Conservation (phyloP, 352 stramenopile species). For the Thalassiosira mediterranea region DNA sequence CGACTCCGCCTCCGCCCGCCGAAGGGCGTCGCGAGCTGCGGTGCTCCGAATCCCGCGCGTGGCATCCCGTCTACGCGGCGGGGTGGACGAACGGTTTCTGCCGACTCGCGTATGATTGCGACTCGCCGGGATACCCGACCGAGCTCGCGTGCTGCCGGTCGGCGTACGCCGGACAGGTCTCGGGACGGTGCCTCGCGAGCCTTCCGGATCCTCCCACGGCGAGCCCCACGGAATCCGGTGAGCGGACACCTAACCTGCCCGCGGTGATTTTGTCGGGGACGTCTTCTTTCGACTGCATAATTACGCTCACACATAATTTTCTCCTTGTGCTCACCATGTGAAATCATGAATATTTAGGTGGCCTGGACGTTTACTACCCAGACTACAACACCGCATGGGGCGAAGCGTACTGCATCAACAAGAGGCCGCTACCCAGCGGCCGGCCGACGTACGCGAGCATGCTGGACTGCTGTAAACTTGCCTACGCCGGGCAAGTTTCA, state of each 20-base stretch:
- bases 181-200: constrained; percentile 5
- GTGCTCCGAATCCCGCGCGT: neutral
- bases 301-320: too few species aligned
- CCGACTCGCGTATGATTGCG: neutral
- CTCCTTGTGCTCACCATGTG: too few species aligned
- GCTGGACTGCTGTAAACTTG: constrained; percentile 16
- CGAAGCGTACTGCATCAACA: constrained; percentile 5
- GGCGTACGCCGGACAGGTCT: constrained; percentile 28
- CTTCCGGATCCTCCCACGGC: constrained; percentile 1
- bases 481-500: constrained; percentile 15
- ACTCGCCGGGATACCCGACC: constrained; percentile 17
- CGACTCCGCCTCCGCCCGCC: too few species aligned
- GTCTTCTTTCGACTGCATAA: too few species aligned
- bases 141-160: constrained; percentile 27
- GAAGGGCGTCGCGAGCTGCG: neutral
- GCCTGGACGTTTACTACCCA: neutral
- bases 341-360: too few species aligned
- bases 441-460: constrained; percentile 10
- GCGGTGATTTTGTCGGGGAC: too few species aligned
- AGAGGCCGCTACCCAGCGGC: constrained; percentile 5
- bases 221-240: neutral
- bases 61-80: constrained; percentile 3
- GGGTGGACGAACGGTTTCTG: constrained; percentile 3
- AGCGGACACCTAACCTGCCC: neutral
- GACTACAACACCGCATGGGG: constrained; percentile 17